Conservation (phyloP, 805 yeast species). For the Ogataea nitratoaversa region DNA sequence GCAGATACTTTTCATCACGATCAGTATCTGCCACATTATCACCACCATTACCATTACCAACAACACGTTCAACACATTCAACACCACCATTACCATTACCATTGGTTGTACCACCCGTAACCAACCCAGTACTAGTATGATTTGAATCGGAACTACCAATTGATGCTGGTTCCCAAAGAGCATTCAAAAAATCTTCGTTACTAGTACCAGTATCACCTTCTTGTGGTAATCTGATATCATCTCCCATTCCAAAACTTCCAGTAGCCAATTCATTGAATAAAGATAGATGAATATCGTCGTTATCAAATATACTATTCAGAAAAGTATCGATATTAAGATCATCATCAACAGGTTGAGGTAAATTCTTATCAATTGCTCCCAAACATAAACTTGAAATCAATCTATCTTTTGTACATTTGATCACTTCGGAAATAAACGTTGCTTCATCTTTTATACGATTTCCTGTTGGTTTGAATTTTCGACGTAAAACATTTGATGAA, state of each 20-base stretch:
- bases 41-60: not conserved
- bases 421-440: not conserved
- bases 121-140: not conserved
- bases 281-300: not conserved
- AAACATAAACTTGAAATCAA: not conserved
- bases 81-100: not conserved
- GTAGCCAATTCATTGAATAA: not conserved
- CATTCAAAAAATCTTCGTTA: too few species aligned
- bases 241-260: not conserved
- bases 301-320: not conserved
- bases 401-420: constrained; percentile 3
- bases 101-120: not conserved
- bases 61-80: too few species aligned
- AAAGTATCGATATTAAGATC: not conserved
- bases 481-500: constrained; percentile 2
- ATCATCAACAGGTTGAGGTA: constrained; percentile 1
- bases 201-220: too few species aligned
- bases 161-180: too few species aligned
- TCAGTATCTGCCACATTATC: too few species aligned
- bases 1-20: constrained; percentile 1
- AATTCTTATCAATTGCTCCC: constrained; percentile 5
- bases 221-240: too few species aligned
- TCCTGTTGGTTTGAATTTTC: not conserved
- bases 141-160: too few species aligned
- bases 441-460: not conserved